phyloP scores from a whole-genome alignment of 108 stramenopile genomes.

The Cyclotella distinguenda region DNA sequence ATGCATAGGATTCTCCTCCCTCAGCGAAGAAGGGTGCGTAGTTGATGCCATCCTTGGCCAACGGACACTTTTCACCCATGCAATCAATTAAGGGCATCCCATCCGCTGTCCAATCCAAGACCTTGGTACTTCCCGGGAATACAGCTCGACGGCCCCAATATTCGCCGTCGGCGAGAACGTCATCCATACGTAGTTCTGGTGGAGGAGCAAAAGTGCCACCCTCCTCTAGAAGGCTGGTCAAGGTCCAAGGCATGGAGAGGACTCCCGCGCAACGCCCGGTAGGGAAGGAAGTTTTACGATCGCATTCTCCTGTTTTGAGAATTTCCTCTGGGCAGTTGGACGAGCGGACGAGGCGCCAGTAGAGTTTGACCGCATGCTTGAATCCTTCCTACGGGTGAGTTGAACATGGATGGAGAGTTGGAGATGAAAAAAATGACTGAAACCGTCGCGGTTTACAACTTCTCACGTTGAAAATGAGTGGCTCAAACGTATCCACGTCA shows the following conservation, averaged over 20 bases:
- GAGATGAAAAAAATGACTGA: not conserved
- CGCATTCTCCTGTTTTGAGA: slow-evolving; percentile 22
- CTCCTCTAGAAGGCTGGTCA: slow-evolving; percentile 32
- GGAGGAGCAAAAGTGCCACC: slow-evolving; percentile 36
- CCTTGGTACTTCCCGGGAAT: slow-evolving; percentile 32
- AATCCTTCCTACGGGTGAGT: slow-evolving; percentile 20
- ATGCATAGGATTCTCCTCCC: slow-evolving; percentile 40
- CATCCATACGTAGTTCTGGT: slow-evolving; percentile 22
- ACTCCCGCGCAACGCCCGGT: slow-evolving; percentile 42
- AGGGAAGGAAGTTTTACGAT: slow-evolving; percentile 46
- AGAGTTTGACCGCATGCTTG: slow-evolving; percentile 34
- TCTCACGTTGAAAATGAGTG: slow-evolving; percentile 42
- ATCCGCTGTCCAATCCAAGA: slow-evolving; percentile 21
- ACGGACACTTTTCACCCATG: slow-evolving; percentile 16
- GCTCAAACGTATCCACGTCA: slow-evolving; percentile 34
- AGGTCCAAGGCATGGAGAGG: slow-evolving; percentile 44
- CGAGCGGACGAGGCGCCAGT: slow-evolving; percentile 27
- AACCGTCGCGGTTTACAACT: not conserved
- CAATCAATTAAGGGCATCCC: slow-evolving; percentile 27
- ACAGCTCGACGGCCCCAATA: slow-evolving; percentile 33
- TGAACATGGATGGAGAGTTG: not conserved
- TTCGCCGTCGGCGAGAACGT: slow-evolving; percentile 18
- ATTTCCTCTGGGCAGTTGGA: slow-evolving; percentile 39
- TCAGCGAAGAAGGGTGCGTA: slow-evolving; percentile 45
- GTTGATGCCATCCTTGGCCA: slow-evolving; percentile 29